Evolutionary conservation across 306 rosid species (phyloP), one percentile per base, ranked within the genome.

Genomic region (Prunus kanzakura): DNA sequence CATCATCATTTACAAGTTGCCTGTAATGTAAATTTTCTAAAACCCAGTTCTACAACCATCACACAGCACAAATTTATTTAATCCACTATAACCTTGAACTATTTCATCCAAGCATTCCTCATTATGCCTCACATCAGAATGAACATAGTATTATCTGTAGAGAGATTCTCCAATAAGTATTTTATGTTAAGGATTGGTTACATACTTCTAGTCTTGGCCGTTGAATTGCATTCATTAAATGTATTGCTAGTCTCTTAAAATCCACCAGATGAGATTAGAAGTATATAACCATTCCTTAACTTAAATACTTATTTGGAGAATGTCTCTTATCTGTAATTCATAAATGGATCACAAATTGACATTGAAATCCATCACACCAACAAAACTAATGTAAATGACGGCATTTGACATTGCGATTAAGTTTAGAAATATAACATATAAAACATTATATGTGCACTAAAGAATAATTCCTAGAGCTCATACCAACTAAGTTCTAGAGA

Each of bases 351-450:
- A 18, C 46, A 69, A n/a, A 16, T 29, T 45, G 30, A 27, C 57
- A 43, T 11, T 43, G 32, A 43, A 58, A 58, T 43, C 67, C 76
- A 43, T 55, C 8, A 71, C 11, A 71, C 16, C 75, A 71, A 54
- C 11, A 12, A n/a, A 71, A 38, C 51, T 25, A 54, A 71, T 27
- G 25, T 50, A 15, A 2, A 2, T 8, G 22, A 68, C 14, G 19
- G 11, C 12, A 8, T 27, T 69, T 22, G 25, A 20, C 56, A 58
- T 2, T 0, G 20, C n/a, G 25, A 18, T 23, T 16, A 57, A 8
- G 76, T 9, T 72, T 51, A 22, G 25, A 43, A 20, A 19, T 14
- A 57, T 15, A 2, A 38, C 3, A 20, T n/a, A 32, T 19, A 22
- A 71, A 45, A 72, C 41, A 57, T 14, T 29, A 58, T 30, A 52